Evolutionary conservation across 345 rosid species (phyloP), one percentile per base, ranked within the genome.

Genomic region (Abelmoschus esculentus): DNA sequence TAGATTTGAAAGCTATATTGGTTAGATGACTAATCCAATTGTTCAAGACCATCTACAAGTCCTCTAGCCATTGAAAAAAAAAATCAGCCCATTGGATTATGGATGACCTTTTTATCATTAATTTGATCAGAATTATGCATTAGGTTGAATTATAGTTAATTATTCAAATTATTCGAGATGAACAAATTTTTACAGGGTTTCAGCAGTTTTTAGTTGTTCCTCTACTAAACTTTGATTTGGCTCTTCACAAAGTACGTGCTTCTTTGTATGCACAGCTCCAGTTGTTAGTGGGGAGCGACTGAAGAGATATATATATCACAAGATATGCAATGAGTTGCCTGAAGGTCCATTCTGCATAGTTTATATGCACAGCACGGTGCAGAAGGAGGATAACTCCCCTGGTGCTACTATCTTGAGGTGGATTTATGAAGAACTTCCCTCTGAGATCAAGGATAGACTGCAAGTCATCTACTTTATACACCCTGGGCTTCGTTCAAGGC

Each of bases 341-440:
- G 93, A 89, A 61, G 99, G 96, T 50, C 91, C 96, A 1, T 88
- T 85, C 68, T 86, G 87, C 76, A 81, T 91, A 67, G 92, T 87
- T 74, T 93, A 93, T 77, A 81, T 91, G 86, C 98, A 91, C 59
- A 88, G 84, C 62, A 86, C 85, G 3, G 97, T 88, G 70, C 97
- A 91, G 66, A 93, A 85, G 72, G 96, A 89, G 54, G 97, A 93
- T 0, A 93, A 91, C 65, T 88, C 82, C 10, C 98, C 96, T 2
- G 98, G 97, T 11, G 31, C 89, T 12, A 86, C 90, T 50, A 87
- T 91, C 72, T 80, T 93, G 83, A 86, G 98, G 82, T 91, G 95
- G 96, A 93, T 93, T 66, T 93, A 93, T 53, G 97, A 91, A 81
- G 95, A 89, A 44, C 91, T 91, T 76, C 90, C 97, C 22, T 64